Evolutionary conservation across 2,329 filamentous ascomycete genomes (phyloP), one percentile per base, ranked within the genome.

Genomic region (Fusarium continuum): DNA sequence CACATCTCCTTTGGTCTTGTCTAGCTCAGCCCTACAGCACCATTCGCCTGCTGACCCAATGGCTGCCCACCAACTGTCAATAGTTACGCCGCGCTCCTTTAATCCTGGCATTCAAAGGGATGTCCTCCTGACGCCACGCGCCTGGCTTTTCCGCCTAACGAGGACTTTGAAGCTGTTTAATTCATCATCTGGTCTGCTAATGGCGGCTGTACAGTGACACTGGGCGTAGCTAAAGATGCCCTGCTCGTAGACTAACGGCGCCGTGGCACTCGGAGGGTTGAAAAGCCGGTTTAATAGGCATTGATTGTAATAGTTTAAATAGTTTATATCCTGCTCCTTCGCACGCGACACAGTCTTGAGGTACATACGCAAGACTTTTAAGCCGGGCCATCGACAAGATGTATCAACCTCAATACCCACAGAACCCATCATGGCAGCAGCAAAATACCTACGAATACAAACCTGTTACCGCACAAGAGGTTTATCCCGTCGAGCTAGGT

Each of bases 11-110:
- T 61, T 35, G 29, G 31, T 36, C 20, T 13, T 20, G 17, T 23
- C 25, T 29, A 51, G n/a, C 43, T 54, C 58, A 63, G 60, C 58
- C 60, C 17, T 63, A 63, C 22, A 48, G 14, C 26, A 43, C 26
- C 20, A 20, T 16, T 58, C 45, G 44, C 31, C 35, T 53, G 13
- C 31, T 52, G 36, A 23, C 7, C 60, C 58, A 63, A 63, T 63
- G 14, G 32, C 10, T 14, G 2, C 19, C n/a, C 22, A 0, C 23
- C 5, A 25, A 40, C 20, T 13, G 13, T 40, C 46, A 44, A 47
- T 47, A 44, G 44, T 23, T 28, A 36, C 53, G 59, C 59, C 41
- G 36, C 35, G n/a, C 19, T 45, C 29, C 38, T 32, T 13, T n/a
- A 17, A 38, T 40, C 22, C 20, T 19, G 28, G 31, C 4, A 22